Base-by-base conservation (phyloP, 2,329 filamentous ascomycete genomes). In the Colletotrichum graminicola region DNA sequence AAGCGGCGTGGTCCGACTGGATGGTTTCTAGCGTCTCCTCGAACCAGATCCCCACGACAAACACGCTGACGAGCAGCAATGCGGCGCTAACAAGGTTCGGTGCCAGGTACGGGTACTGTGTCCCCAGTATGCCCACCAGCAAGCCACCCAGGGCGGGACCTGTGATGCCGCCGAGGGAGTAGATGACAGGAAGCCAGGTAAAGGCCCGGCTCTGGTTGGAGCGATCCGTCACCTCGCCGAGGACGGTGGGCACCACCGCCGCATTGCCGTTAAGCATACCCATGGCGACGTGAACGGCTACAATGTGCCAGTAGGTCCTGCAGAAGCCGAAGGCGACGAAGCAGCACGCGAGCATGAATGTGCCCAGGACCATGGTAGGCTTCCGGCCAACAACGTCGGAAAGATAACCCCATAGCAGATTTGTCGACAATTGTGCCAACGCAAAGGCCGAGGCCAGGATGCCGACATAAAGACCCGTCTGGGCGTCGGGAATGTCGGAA, bases 191-290 rank as follows among this genome's bases (percentile, higher is more conserved):
- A 52, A 99, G 85, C 83, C 97, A 99, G 1, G 93, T 96, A 77
- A 99, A 99, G 0, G 94, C 96, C 64, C 89, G 89, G 77, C 94
- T 96, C 85, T 99, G 96, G 80, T 99, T 99, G 74, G 92, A 96
- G 66, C 94, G 90, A 79, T 98, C 95, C 1, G 96, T 99, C 63
- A 99, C 92, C 80, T 99, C 96, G 51, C 96, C 96, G 60, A 99
- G 82, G 60, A 95, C 97, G 0, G 96, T 98, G 10, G 94, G 95
- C 18, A 99, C 94, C 16, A 98, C 91, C 5, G 94, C 95, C 39
- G 96, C 94, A 77, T 99, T 99, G 63, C 96, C 96, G 80, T 98
- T 99, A 62, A 97, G 89, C 64, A 97, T 80, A 4, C 96, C 96
- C 94, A 98, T 98, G 74, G 95, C 84, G 2, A 92, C 89, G 79